Conservation (phyloP, 768 basidiomycete species). For the Tricholoma sp. region DNA sequence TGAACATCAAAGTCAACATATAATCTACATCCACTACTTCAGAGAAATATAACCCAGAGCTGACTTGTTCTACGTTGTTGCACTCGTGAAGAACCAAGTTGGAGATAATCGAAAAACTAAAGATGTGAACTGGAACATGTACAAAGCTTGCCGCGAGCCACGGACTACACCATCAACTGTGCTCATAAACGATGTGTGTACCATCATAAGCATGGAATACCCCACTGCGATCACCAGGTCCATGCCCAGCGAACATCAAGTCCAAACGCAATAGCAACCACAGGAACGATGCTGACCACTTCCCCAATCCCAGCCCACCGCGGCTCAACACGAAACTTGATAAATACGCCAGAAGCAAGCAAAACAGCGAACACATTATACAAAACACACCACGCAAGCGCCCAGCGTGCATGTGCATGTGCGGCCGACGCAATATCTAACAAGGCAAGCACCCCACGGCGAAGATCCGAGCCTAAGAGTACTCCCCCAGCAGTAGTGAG, state of each 20-base stretch:
- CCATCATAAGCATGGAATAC: no score
- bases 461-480: constrained; percentile 28
- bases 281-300: constrained; percentile 37
- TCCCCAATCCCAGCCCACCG: constrained; percentile 41
- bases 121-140: no score
- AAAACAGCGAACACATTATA: constrained; percentile 44
- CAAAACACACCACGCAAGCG: constrained; percentile 31
- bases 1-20: no score
- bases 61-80: no score
- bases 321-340: constrained; percentile 31
- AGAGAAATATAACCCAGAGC: no score
- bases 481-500: constrained; percentile 40
- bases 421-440: constrained; percentile 30
- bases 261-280: constrained; percentile 28
- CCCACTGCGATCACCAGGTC: background rate
- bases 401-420: constrained; percentile 28
- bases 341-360: constrained; percentile 46
- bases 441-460: constrained; percentile 32
- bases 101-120: no score
- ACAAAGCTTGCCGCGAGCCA: no score
- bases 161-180: no score
- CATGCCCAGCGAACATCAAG: constrained; percentile 4
- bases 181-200: no score
- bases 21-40: no score
- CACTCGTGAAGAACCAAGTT: no score